Evolutionary conservation across 768 basidiomycete genomes (phyloP), one percentile per base, ranked within the genome.

Genomic region (Lactifluus echinatus): DNA sequence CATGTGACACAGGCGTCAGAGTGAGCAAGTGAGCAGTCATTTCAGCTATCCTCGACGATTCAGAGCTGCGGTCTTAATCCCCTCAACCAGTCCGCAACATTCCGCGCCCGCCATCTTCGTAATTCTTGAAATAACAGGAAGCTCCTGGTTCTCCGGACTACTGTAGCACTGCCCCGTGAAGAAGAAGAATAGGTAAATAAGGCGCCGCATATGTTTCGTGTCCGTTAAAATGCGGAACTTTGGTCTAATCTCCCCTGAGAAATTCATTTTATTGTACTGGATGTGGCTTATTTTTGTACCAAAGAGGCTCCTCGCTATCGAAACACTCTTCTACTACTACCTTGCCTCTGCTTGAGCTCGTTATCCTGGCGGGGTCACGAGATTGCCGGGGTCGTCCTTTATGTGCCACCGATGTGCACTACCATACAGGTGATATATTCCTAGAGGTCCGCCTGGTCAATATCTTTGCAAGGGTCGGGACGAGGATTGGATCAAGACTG

Each of bases 401-500:
- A 5, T 77, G 85, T 50, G 67, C 76, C 49, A 60, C 74, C 1
- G 85, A 89, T 66, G 86, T 86, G 7, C 74, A 86, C 65, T 87
- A 85, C 72, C 87, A 87, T 67, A 89, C 87, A 14, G 87, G 88
- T 2, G 87, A 90, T 68, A 72, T 90, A n/a, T 90, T 89, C 74
- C 77, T 80, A 64, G 82, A 87, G 68, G 73, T 75, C n/a, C 71
- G 1, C 74, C 79, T 1, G 85, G 84, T 0, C 72, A 70, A 63
- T 89, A 84, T 66, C 66, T 81, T 45, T 85, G 78, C 60, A 79
- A 83, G 36, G 88, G 87, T 24, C 80, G 88, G 39, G 81, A 87
- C 59, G 87, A 90, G 63, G 87, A 90, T 69, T 89, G 87, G 88
- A 89, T 90, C 68, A 90, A 89, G 72, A 83, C 82, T 39, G 84